phyloP scores from a whole-genome alignment of 164 flowering plant genomes.

The Vitis rupestris region DNA sequence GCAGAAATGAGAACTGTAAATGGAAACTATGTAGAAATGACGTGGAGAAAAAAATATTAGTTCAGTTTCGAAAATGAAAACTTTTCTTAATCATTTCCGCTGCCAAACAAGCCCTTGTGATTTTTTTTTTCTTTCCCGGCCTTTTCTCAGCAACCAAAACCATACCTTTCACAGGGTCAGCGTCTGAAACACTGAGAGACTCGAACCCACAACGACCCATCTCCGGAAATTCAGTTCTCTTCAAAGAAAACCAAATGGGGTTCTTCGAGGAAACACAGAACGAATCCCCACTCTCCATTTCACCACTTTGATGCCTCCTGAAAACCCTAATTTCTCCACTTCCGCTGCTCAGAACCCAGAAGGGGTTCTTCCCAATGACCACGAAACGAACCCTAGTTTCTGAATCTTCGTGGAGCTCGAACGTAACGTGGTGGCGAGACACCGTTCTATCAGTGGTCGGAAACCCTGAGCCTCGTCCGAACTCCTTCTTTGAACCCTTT shows the following conservation, averaged over 20 bases:
- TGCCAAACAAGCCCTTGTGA: too few species aligned
- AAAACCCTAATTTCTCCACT: conserved; percentile 37
- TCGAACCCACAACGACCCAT: conserved; percentile 22
- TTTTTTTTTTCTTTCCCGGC: too few species aligned
- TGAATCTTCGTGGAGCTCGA: conserved; percentile 18
- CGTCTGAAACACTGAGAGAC: conserved; percentile 38
- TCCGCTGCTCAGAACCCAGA: conserved; percentile 49
- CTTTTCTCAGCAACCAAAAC: neutral
- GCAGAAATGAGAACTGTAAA: too few species aligned
- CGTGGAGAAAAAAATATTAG: too few species aligned
- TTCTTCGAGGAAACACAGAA: conserved; percentile 55
- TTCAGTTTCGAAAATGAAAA: too few species aligned
- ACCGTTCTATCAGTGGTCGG: conserved; percentile 50
- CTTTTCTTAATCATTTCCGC: too few species aligned
- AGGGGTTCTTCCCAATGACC: conserved; percentile 73
- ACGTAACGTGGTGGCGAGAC: conserved; percentile 65
- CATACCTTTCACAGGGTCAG: conserved; percentile 81
- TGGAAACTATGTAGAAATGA: too few species aligned
- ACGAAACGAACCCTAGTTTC: conserved; percentile 46
- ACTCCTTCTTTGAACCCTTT: conserved; percentile 21
- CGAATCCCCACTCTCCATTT: conserved; percentile 49
- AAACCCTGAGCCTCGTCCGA: conserved; percentile 59
- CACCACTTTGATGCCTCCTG: conserved; percentile 51
- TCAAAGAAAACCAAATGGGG: conserved; percentile 57
- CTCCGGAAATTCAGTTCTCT: conserved; percentile 16